Conservation (phyloP, 805 yeast species). For the Kazachstania psychrophila region DNA sequence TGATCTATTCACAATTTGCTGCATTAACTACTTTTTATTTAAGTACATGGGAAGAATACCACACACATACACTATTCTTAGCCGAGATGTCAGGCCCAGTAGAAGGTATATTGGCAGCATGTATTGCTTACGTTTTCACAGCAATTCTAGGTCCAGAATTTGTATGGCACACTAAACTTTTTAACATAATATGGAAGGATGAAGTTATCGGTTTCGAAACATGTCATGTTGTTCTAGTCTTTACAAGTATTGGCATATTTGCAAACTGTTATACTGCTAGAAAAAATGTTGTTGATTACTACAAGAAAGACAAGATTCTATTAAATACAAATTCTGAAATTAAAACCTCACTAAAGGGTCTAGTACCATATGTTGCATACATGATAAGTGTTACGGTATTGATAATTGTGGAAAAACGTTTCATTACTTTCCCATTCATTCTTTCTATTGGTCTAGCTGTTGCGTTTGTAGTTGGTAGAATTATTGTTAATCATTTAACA, state of each 20-base stretch:
- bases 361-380: slow-evolving; percentile 59
- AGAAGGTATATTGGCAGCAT: slow-evolving; percentile 73
- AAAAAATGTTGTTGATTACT: slow-evolving; percentile 45
- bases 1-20: slow-evolving; percentile 60
- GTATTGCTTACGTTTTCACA: slow-evolving; percentile 46
- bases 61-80: slow-evolving; percentile 72
- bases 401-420: slow-evolving; percentile 41
- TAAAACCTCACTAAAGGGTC: slow-evolving; percentile 39
- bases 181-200: too few species aligned
- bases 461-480: slow-evolving; percentile 86
- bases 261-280: slow-evolving; percentile 64
- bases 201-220: too few species aligned
- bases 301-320: slow-evolving; percentile 27
- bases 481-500: slow-evolving; percentile 80
- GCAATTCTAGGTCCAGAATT: slow-evolving; percentile 61
- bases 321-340: slow-evolving; percentile 19
- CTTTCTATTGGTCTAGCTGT: slow-evolving; percentile 64
- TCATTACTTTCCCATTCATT: slow-evolving; percentile 46
- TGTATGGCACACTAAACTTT: slow-evolving; percentile 40
- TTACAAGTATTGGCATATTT: slow-evolving; percentile 47
- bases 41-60: slow-evolving; percentile 93
- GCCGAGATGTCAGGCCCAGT: slow-evolving; percentile 88
- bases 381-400: slow-evolving; percentile 41
- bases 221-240: slow-evolving; percentile 42
- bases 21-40: slow-evolving; percentile 73